These are phyloP conservation scores for Lithospermum erythrorhizon DNA, from an alignment of 257 asterid genomes.

Conservation along the genomic window DNA sequence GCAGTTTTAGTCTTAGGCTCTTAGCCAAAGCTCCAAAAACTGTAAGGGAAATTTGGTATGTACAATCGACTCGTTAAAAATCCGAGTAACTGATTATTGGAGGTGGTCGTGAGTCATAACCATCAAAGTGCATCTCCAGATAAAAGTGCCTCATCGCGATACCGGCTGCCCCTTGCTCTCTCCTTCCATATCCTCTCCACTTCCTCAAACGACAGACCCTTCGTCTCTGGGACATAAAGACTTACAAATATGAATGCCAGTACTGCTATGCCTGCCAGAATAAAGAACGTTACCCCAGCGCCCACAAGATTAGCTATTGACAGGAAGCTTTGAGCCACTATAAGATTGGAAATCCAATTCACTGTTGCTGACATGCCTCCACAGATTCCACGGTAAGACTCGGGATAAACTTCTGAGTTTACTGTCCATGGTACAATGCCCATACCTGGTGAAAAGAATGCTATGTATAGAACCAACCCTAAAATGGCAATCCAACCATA, in stretches of 20 bases:
- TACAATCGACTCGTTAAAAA: background rate
- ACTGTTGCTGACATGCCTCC: constrained; percentile 97
- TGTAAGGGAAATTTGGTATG: background rate
- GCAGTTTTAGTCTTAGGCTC: no score
- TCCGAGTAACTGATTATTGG: background rate
- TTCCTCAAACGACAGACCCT: constrained; percentile 80
- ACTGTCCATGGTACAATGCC: constrained; percentile 96
- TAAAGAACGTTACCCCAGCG: constrained; percentile 56
- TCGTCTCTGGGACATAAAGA: constrained; percentile 71
- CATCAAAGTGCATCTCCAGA: constrained; percentile 17
- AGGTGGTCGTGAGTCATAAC: no score
- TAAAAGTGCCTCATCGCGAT: constrained; percentile 36
- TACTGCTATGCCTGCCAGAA: constrained; percentile 57
- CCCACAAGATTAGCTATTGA: constrained; percentile 60
- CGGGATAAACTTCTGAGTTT: constrained; percentile 83
- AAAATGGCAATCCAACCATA: constrained; percentile 75
- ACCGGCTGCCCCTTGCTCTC: constrained; percentile 38
- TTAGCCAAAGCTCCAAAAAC: background rate
- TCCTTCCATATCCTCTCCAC: constrained; percentile 77
- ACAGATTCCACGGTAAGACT: constrained; percentile 71
- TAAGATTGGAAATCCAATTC: constrained; percentile 78
- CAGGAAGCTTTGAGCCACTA: constrained; percentile 75
- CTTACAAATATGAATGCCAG: constrained; percentile 55
- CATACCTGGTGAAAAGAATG: constrained; percentile 88
- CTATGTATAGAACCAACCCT: constrained; percentile 68